Base-by-base conservation (phyloP, 1,139 yeast species). In the Saccharomyces hybrid region DNA sequence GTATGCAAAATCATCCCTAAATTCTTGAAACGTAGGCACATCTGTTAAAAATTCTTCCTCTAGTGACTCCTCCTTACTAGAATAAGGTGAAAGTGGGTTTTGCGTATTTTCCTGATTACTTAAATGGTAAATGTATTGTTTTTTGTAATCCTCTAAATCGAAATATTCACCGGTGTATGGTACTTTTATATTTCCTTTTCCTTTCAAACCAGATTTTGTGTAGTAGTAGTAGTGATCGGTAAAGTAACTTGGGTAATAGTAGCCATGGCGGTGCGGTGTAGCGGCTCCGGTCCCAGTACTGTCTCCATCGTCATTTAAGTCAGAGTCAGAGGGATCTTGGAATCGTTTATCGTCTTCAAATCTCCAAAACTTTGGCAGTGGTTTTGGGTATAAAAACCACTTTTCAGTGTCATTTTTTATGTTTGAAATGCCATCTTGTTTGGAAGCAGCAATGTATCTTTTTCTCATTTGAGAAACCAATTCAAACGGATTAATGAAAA, bases 361-460 rank as follows among this genome's bases (percentile, higher is more conserved):
- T 50, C 65, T 66, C 70, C 70, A 67, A 52, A 64, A 66, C 53
- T 67, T 67, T 4, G 70, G 70, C 42, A 67, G 47, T 4, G 70
- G 70, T 49, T 62, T 62, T 1, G 70, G 70, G 50, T 67, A 67
- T 1, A 66, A 54, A 14, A 67, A 57, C 67, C 69, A 65, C 27
- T 58, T 58, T 6, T 59, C 55, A n/a, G 60, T 30, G 52, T 66
- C 61, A 49, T 64, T 50, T 46, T 65, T 65, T 30, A 57, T 50
- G 52, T 66, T 66, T 1, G 66, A 61, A 9, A 42, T 50, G 13
- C 55, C 52, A 56, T 65, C 65, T 51, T 67, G 70, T 20, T 58
- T 56, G 8, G 70, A 65, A 1, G 57, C 54, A 23, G 49, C 51
- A 6, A 66, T 55, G 50, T 65, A 67, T 48, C 59, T 61, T 8